These are phyloP conservation scores for Limonium bicolor DNA, from an alignment of 148 eudicot genomes.

Conservation along the genomic window DNA sequence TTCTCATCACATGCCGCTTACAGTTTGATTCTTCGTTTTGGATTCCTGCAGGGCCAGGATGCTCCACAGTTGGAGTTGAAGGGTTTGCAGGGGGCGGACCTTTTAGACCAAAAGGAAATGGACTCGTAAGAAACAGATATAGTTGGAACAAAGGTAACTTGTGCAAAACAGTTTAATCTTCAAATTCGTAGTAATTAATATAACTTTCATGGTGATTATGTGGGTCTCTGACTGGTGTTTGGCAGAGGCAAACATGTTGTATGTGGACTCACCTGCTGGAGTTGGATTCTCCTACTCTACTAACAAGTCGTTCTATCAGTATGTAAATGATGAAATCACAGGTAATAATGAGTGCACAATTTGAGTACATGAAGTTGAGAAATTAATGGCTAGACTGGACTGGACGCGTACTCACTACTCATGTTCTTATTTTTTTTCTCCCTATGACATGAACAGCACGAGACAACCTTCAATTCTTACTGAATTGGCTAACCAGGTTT, in stretches of 20 bases:
- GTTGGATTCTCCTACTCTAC: background rate
- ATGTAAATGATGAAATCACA: conserved; percentile 1
- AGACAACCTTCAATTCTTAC: conserved; percentile 25
- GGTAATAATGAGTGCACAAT: background rate
- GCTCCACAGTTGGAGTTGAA: background rate
- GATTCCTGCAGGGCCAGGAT: background rate
- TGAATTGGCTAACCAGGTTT: conserved; percentile 42
- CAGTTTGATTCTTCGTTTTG: background rate
- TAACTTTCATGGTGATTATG: background rate
- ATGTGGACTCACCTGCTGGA: conserved; percentile 3
- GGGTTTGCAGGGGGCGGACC: background rate
- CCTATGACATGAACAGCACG: background rate
- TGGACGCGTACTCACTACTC: background rate
- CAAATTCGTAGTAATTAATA: background rate
- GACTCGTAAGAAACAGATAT: background rate
- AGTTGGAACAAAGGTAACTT: conserved; percentile 6
- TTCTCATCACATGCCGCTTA: background rate
- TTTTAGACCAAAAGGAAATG: conserved; percentile 1
- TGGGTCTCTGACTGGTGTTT: background rate
- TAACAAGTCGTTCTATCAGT: conserved; percentile 1
- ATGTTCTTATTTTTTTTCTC: background rate
- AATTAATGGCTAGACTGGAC: too few species aligned
- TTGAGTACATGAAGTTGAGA: too few species aligned
- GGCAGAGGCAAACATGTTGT: conserved; percentile 2
- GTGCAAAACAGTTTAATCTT: background rate